These are phyloP conservation scores for Stylonectria norvegica DNA, from an alignment of 2,329 filamentous ascomycete species.

Conservation along the genomic window DNA sequence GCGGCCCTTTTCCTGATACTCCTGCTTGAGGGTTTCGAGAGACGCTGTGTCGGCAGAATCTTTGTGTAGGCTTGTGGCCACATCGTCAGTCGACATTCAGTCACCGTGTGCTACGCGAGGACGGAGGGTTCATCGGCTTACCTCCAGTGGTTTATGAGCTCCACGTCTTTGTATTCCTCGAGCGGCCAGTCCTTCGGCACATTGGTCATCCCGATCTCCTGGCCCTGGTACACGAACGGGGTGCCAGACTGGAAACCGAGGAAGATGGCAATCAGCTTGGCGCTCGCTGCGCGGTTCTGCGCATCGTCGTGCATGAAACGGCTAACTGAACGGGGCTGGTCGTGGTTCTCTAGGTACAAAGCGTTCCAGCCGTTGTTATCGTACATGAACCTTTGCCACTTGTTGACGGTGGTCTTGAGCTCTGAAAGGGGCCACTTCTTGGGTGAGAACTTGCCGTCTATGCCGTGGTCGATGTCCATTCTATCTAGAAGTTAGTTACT, in stretches of 20 bases:
- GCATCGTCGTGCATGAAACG: constrained; percentile 52
- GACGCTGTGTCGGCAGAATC: constrained; percentile 38
- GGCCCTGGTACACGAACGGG: constrained; percentile 66
- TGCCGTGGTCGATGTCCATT: constrained; percentile 48
- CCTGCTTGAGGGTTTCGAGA: constrained; percentile 34
- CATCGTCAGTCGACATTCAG: background rate
- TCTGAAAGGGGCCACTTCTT: constrained; percentile 46
- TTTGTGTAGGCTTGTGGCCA: constrained; percentile 32
- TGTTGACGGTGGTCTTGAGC: constrained; percentile 51
- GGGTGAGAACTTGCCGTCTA: constrained; percentile 42
- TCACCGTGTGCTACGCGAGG: background rate
- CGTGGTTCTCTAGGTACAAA: constrained; percentile 64
- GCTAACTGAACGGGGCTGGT: constrained; percentile 59
- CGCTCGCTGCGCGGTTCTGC: constrained; percentile 45
- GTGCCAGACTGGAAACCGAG: constrained; percentile 59
- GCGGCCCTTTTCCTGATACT: constrained; percentile 57
- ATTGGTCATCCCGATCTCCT: constrained; percentile 66
- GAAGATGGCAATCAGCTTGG: constrained; percentile 59
- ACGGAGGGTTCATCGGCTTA: constrained; percentile 20
- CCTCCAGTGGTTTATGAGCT: constrained; percentile 52
- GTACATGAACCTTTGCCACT: constrained; percentile 60
- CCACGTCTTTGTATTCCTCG: constrained; percentile 66
- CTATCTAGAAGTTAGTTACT: constrained; percentile 23
- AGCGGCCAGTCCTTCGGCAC: constrained; percentile 59
- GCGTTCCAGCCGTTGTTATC: constrained; percentile 62